Evolutionary conservation across 768 basidiomycete genomes (phyloP).

Genomic region (Trametes maxima): DNA sequence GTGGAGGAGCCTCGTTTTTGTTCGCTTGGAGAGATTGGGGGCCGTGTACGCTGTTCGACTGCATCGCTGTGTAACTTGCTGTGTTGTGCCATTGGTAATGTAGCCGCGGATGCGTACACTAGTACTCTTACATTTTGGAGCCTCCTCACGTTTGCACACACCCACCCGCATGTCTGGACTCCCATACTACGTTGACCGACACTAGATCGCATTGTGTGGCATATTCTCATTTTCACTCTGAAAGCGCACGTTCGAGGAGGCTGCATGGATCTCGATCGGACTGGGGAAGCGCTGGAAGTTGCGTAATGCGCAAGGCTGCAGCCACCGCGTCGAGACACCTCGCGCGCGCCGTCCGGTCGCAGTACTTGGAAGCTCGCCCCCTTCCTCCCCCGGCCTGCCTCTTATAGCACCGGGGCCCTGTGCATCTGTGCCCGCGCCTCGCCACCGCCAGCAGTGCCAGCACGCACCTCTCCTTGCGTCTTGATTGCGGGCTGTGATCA

Average conservation of each 20-base stretch:
- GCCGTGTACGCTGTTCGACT: slow-evolving; percentile 14
- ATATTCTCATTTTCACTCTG: too few species aligned
- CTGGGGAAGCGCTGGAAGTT: neutral
- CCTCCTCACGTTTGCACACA: neutral
- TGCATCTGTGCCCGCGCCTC: neutral
- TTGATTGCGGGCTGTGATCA: neutral
- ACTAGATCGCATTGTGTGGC: too few species aligned
- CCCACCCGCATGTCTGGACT: neutral
- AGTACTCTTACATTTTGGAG: neutral
- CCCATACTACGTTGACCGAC: too few species aligned
- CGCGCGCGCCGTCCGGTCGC: slow-evolving; percentile 6
- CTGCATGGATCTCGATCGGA: slow-evolving; percentile 11
- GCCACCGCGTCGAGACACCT: neutral
- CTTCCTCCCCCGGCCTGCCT: neutral
- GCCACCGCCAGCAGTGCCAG: neutral
- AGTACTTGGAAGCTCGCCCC: neutral
- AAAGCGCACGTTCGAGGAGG: neutral
- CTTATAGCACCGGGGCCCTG: neutral
- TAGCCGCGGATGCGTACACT: neutral
- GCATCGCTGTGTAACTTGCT: slow-evolving; percentile 26
- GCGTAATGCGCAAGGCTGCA: slow-evolving; percentile 5
- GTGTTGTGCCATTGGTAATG: slow-evolving; percentile 21
- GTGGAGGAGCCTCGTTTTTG: neutral
- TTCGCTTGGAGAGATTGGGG: slow-evolving; percentile 3
- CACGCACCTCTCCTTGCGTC: neutral